Percentiles rank a stretch among this genome's conserved stretches.
phyloP scores from a whole-genome alignment of 1,139 yeast species.

The Diutina siamensis region DNA sequence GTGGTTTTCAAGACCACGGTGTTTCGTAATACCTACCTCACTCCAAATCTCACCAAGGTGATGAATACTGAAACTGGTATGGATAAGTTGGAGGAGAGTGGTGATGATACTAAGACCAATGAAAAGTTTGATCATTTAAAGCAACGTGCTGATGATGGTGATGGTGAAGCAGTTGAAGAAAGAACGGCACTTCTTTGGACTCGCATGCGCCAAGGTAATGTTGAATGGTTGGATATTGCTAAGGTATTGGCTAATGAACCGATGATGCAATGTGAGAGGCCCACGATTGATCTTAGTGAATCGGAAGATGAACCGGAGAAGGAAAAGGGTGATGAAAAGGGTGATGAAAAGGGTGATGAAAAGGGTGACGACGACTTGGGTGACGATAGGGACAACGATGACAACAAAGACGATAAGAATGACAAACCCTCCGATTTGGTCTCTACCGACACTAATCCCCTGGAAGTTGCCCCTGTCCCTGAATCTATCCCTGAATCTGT shows the following conservation, averaged over 20 bases:
- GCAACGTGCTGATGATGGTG: not conserved
- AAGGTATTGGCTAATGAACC: not conserved
- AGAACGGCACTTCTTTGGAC: not conserved
- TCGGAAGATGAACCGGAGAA: not conserved
- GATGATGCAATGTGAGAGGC: not conserved
- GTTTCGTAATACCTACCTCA: not conserved
- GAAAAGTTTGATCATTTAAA: not conserved
- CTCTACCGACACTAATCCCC: too few species aligned
- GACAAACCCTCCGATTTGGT: too few species aligned
- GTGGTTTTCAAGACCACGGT: not conserved
- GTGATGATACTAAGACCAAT: not conserved
- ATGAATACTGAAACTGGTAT: not conserved
- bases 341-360: not conserved
- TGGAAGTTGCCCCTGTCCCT: too few species aligned
- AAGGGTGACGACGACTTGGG: not conserved
- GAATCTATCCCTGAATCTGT: too few species aligned
- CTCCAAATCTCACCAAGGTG: not conserved
- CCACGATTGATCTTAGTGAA: not conserved
- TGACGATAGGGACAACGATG: not conserved
- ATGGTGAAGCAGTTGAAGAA: not conserved
- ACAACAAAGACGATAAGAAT: not conserved
- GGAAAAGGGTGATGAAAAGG: not conserved
- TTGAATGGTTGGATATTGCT: not conserved
- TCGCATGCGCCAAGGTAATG: not conserved
- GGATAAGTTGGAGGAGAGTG: not conserved